phyloP scores from a whole-genome alignment of 805 yeast species.

The Metschnikowia matae region DNA sequence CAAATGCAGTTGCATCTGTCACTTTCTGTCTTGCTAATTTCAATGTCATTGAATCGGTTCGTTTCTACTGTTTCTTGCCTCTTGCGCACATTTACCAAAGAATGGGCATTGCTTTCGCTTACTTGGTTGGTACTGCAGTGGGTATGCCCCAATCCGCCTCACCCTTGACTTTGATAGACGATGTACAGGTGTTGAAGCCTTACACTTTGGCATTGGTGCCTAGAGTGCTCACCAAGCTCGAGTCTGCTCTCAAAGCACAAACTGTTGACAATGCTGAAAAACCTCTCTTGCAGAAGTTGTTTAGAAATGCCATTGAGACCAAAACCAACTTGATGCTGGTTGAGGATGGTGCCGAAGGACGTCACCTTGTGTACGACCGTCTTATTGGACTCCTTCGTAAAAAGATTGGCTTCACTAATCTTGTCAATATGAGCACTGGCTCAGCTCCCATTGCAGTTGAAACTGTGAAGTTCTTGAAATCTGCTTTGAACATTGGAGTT shows the following conservation, averaged over 20 bases:
- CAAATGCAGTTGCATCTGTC: slow-evolving; percentile 12
- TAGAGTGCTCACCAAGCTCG: slow-evolving; percentile 55
- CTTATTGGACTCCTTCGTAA: slow-evolving; percentile 26
- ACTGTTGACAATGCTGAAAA: slow-evolving; percentile 29
- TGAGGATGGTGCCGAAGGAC: slow-evolving; percentile 36
- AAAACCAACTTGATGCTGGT: slow-evolving; percentile 32
- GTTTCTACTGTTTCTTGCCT: slow-evolving; percentile 22
- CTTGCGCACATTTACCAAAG: slow-evolving; percentile 25
- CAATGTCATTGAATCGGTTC: neutral
- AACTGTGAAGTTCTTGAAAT: slow-evolving; percentile 22
- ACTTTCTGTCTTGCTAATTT: slow-evolving; percentile 9
- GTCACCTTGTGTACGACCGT: slow-evolving; percentile 32
- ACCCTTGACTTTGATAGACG: slow-evolving; percentile 53
- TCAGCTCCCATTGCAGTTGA: slow-evolving; percentile 24
- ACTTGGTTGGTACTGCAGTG: slow-evolving; percentile 18
- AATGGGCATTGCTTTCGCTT: slow-evolving; percentile 12
- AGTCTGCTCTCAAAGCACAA: slow-evolving; percentile 31
- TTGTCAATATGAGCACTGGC: slow-evolving; percentile 23
- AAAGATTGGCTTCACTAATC: slow-evolving; percentile 32
- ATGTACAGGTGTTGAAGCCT: slow-evolving; percentile 53
- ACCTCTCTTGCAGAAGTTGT: slow-evolving; percentile 27
- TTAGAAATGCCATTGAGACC: slow-evolving; percentile 26
- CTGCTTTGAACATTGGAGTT: slow-evolving; percentile 23
- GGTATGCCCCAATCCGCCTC: slow-evolving; percentile 35
- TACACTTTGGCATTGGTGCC: slow-evolving; percentile 56